Evolutionary conservation across 108 stramenopile species (phyloP), one percentile per base, ranked within the genome.

Genomic region (Cyclotella baltica): DNA sequence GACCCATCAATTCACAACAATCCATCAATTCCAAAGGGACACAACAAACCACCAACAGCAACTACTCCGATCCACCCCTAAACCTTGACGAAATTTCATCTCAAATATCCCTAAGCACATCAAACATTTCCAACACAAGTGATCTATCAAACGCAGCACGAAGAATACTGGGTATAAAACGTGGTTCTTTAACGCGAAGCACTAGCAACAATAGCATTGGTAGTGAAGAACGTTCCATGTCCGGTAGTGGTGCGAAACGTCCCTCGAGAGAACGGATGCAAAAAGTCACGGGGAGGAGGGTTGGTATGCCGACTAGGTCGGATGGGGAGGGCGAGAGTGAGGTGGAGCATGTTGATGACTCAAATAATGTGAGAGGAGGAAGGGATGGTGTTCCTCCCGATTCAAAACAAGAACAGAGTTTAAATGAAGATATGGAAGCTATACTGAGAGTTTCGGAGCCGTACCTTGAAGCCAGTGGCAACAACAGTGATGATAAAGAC

Each of bases 81-180:
- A 36, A 53, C n/a, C n/a, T 36, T 18, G 23, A 25, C 3, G 62
- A 65, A 33, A 47, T 53, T 0, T 62, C 30, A 48, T 67, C 66
- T 22, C 63, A 43, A 20, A 66, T 33, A 28, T 56, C 72, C 2
- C 51, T 56, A 18, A 66, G 59, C 30, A 50, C 40, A 13, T 67
- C 64, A 20, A 20, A 20, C 1, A 34, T 52, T 27, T 29, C 62
- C n/a, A 43, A 58, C 11, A 59, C 61, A 16, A 63, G 61, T 36
- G 80, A 81, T 57, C 64, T 81, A 38, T 72, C 74, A 28, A 73
- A 62, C 34, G 80, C 80, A 16, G 80, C 80, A 22, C 43, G 80
- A 1, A 68, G 59, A 23, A 74, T 81, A 70, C 52, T 81, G 22
- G 57, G 73, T 18, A 31, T 61, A n/a, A 71, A 65, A 47, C 38